A percentile compares a stretch with the other conserved stretches of the same genome.
phyloP scores from a whole-genome alignment of 164 flowering plant genomes.

The Cinnamomum micranthum region DNA sequence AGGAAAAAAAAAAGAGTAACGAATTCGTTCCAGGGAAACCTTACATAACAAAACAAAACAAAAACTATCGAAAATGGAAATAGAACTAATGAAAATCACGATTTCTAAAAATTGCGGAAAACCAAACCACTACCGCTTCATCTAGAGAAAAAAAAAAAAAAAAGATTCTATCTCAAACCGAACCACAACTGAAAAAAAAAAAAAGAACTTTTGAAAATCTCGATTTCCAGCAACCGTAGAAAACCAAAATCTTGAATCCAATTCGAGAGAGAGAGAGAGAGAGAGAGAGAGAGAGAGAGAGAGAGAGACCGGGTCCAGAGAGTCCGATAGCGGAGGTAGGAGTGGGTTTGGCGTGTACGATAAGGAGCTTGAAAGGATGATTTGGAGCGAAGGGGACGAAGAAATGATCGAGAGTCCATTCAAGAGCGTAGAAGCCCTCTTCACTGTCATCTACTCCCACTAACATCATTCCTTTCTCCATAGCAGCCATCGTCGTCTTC shows the following conservation, averaged over 20 bases:
- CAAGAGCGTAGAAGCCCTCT: constrained; percentile 62
- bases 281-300: not conserved
- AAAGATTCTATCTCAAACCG: not conserved
- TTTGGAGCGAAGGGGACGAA: constrained; percentile 33
- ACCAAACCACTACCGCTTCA: too few relatives aligned
- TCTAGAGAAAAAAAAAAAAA: too few relatives aligned
- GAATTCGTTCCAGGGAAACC: too few relatives aligned
- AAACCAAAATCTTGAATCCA: too few relatives aligned
- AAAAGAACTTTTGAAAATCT: not conserved
- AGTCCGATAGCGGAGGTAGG: constrained; percentile 51
- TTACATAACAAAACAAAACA: too few relatives aligned
- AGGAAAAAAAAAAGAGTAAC: too few relatives aligned
- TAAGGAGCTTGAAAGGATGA: constrained; percentile 53
- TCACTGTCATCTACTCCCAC: constrained; percentile 77
- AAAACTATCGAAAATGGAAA: too few relatives aligned
- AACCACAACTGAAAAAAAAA: not conserved
- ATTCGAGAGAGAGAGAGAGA: too few relatives aligned
- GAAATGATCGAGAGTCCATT: constrained; percentile 76
- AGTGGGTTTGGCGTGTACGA: constrained; percentile 69
- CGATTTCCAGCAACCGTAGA: not conserved
- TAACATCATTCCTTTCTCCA: constrained; percentile 60
- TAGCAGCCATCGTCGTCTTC: not conserved
- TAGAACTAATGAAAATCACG: too few relatives aligned
- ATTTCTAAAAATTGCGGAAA: too few relatives aligned
- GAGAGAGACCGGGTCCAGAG: constrained; percentile 57